These are phyloP conservation scores for Neophaeococcomyces mojaviensis DNA, from an alignment of 2,329 filamentous ascomycete genomes.

Conservation along the genomic window DNA sequence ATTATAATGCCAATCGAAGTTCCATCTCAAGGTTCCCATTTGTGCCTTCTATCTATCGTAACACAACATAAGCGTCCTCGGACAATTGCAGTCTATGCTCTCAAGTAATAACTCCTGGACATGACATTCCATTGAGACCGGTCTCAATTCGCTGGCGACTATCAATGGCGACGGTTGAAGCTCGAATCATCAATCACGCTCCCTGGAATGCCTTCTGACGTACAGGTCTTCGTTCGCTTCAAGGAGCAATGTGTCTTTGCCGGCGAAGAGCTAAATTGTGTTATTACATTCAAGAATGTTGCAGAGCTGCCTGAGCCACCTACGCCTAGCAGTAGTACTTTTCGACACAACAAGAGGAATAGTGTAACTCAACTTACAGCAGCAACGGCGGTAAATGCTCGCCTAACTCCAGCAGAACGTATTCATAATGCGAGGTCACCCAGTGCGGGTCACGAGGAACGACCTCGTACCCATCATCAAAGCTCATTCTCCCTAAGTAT, in stretches of 20 bases:
- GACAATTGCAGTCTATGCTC: too few species aligned
- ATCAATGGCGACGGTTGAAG: not conserved
- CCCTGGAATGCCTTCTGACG: slow-evolving; percentile 54
- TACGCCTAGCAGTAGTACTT: slow-evolving; percentile 22
- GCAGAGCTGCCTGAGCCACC: slow-evolving; percentile 42
- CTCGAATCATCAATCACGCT: not conserved
- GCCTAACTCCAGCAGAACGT: slow-evolving; percentile 4
- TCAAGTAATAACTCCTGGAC: too few species aligned
- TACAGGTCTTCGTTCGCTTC: slow-evolving; percentile 94
- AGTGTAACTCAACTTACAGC: slow-evolving; percentile 20
- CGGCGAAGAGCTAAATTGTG: slow-evolving; percentile 90
- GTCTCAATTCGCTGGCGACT: too few species aligned
- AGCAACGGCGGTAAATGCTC: slow-evolving; percentile 11
- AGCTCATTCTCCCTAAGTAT: slow-evolving; percentile 34
- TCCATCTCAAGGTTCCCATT: too few species aligned
- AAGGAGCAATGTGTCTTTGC: slow-evolving; percentile 91
- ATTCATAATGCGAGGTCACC: slow-evolving; percentile 5
- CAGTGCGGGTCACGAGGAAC: slow-evolving; percentile 5
- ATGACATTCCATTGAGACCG: too few species aligned
- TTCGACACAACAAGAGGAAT: slow-evolving; percentile 20
- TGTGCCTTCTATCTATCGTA: too few species aligned
- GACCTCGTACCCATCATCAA: slow-evolving; percentile 26
- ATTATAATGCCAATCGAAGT: too few species aligned
- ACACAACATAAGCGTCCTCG: too few species aligned
- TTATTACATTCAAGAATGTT: slow-evolving; percentile 91